Evolutionary conservation across 2,329 filamentous ascomycete species (phyloP), one percentile per base, ranked within the genome.

Genomic region (Aspergillus jensenii): DNA sequence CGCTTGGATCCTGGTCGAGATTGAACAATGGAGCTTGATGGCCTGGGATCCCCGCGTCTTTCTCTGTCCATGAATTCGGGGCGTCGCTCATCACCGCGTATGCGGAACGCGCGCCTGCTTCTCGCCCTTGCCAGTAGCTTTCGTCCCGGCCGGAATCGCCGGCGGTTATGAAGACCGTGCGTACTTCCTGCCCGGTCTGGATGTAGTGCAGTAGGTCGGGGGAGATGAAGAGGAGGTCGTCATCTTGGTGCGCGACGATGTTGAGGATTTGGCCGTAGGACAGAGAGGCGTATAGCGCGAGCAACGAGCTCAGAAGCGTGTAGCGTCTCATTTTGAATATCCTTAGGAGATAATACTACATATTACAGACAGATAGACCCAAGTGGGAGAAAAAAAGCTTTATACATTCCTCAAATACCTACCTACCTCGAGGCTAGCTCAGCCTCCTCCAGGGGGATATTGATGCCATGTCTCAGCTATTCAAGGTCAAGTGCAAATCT

Each of bases 181-280:
- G 62, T 3, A 62, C 33, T 3, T 40, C 25, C 7, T 46, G 55
- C 2, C 62, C 60, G 15, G 55, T 51, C 2, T 55, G 49, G 9
- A 65, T 52, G 8, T 64, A 55, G 27, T 46, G 37, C 15, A 64
- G 48, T 4, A 65, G 11, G 31, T 63, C 57, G 4, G 63, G 63
- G 14, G 51, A 58, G 11, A 64, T 48, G 23, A 65, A 65, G 23
- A 65, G 62, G 3, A 65, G 51, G n/a, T 64, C 60, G 19, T 65
- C 63, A 12, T 65, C 63, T 41, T 64, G 45, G 19, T 64, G 63
- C 5, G 62, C 62, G 17, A 65, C 62, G n/a, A 63, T 58, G 51
- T 65, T 64, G 48, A 65, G 55, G 41, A 58, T 59, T 39, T 62
- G 41, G 4, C 37, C 25, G 3, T 33, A 9, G 6, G 14, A 35